Evolutionary conservation across 2,329 filamentous ascomycete species (phyloP).

Genomic region (Fusarium multiceps): DNA sequence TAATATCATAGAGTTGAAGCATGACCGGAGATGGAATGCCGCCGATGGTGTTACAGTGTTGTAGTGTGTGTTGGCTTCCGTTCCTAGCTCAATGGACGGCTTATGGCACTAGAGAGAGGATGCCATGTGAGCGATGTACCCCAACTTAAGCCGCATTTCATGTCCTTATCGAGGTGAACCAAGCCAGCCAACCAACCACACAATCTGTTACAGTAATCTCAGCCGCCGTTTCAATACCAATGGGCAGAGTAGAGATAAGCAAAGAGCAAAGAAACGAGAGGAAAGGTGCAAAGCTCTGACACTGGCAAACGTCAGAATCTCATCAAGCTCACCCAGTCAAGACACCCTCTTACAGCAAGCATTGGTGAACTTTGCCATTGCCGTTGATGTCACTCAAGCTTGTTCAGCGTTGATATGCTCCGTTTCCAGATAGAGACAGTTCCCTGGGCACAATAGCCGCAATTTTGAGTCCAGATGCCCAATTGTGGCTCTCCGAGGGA

Average conservation of each 20-base stretch:
- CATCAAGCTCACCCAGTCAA: constrained; percentile 14
- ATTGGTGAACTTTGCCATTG: neutral
- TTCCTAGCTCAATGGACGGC: constrained; percentile 19
- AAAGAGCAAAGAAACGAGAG: neutral
- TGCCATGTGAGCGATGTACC: constrained; percentile 35
- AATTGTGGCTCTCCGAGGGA: constrained; percentile 24
- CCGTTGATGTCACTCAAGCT: neutral
- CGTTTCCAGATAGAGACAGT: neutral
- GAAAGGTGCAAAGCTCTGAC: neutral
- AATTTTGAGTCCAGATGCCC: constrained; percentile 19
- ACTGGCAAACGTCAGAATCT: constrained; percentile 22
- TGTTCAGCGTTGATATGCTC: neutral
- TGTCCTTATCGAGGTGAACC: constrained; percentile 29
- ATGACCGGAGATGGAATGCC: constrained; percentile 29
- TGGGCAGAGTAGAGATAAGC: constrained; percentile 1
- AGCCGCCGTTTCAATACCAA: constrained; percentile 7
- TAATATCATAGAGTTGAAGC: neutral
- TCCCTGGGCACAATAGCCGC: neutral
- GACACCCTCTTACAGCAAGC: neutral
- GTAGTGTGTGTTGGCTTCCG: constrained; percentile 25
- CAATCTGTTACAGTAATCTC: constrained; percentile 5
- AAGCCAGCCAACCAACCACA: constrained; percentile 23
- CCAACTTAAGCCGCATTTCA: constrained; percentile 23
- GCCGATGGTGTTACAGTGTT: constrained; percentile 15
- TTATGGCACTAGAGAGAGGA: constrained; percentile 31